Evolutionary conservation across 179 eudicot species (phyloP), one percentile per base, ranked within the genome.

Genomic region (Heliamphora ciliata): DNA sequence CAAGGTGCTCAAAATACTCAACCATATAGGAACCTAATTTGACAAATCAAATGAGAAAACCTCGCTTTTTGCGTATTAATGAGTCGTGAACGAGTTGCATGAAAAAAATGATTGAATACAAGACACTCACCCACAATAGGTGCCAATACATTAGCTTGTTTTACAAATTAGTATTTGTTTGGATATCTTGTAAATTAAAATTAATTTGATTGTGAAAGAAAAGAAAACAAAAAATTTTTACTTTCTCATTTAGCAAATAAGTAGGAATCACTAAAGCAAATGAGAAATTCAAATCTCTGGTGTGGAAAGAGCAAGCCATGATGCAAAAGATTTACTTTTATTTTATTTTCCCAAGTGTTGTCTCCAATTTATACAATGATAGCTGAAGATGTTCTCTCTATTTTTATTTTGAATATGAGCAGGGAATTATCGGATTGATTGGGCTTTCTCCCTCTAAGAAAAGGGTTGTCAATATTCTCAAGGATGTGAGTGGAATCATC

Each of bases 361-460:
- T 51, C 55, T 51, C 47, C 54, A 14, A 46, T 70, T 15, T 51
- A 17, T 24, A 6, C 6, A 10, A 3, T 11, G 47, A 21, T 75
- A 1, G 11, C 63, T 75, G 63, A 54, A 74, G 15, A 54, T 51
- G 13, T 21, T 54, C 3, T 44, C 48, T 24, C 44, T 31, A 31
- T n/a, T 44, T 31, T 11, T 13, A 1, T 55, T 50, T 13, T 74
- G 48, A 63, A 68, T 47, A 1, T 59, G 63, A 64, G 21, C 74
- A 93, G 97, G 88, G 82, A 54, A 71, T 81, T 79, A 67, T 88
- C 6, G 93, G 87, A 51, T 61, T 88, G 46, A 47, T 91, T 40
- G 7, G 83, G 52, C 89, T 91, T 17, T 82, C 88, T 63, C 92
- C 94, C 10, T 82, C 93, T 11, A 89, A 89, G 84, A 91, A 90